Conservation (phyloP, 441 rosid genomes). For the Breynia disticha region DNA sequence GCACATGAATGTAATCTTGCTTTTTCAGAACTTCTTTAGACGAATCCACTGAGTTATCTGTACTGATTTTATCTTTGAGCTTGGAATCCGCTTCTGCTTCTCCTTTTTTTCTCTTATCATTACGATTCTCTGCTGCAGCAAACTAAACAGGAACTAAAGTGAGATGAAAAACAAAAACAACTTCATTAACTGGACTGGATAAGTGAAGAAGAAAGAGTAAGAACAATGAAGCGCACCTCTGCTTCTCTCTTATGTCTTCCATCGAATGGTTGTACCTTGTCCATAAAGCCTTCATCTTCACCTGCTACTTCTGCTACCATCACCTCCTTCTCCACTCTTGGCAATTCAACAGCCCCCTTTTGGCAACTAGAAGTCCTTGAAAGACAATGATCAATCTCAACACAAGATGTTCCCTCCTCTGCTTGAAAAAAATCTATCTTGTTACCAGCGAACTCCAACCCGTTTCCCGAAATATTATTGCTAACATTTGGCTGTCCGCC, state of each 20-base stretch:
- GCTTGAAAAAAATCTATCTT: constrained; percentile 10
- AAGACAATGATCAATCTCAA: constrained; percentile 26
- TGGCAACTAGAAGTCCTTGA: constrained; percentile 33
- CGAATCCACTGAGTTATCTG: constrained; percentile 19
- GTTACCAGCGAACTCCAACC: constrained; percentile 17
- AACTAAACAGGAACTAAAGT: constrained; percentile 10
- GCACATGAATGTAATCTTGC: constrained; percentile 46
- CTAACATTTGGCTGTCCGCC: constrained; percentile 19
- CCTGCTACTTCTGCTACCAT: constrained; percentile 13
- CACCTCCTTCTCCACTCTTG: constrained; percentile 13
- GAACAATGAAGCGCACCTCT: constrained; percentile 26
- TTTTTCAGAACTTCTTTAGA: constrained; percentile 21
- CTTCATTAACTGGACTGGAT: neutral
- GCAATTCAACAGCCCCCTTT: constrained; percentile 7
- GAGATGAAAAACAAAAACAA: neutral
- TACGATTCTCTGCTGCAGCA: constrained; percentile 20
- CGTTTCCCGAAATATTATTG: constrained; percentile 21
- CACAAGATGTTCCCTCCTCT: constrained; percentile 1
- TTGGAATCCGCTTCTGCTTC: constrained; percentile 27
- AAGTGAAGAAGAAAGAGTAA: neutral
- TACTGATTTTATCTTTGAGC: constrained; percentile 22
- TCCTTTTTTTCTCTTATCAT: constrained; percentile 25
- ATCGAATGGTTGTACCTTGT: constrained; percentile 5
- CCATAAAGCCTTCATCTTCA: constrained; percentile 12
- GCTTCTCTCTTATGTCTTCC: constrained; percentile 30